Conservation (phyloP, 768 basidiomycete genomes). For the Chiua virens region DNA sequence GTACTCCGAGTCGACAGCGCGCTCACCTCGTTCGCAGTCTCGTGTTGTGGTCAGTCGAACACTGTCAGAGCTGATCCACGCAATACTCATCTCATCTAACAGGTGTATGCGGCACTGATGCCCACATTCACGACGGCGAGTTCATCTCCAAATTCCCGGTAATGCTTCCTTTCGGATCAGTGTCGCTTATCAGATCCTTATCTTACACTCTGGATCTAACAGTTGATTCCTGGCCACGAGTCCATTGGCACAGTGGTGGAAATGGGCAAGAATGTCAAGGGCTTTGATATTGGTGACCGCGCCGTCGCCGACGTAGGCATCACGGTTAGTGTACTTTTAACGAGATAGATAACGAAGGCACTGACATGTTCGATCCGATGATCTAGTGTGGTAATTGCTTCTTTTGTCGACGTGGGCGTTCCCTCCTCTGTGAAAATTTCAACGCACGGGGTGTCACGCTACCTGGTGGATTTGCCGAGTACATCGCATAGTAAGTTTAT, state of each 20-base stretch:
- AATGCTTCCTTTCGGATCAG: slow-evolving; percentile 14
- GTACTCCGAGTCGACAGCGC: not conserved
- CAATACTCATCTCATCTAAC: slow-evolving; percentile 3
- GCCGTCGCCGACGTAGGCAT: slow-evolving; percentile 81
- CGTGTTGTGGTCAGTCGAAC: slow-evolving; percentile 40
- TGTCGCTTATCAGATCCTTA: slow-evolving; percentile 19
- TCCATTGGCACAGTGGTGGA: slow-evolving; percentile 71
- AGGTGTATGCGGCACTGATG: slow-evolving; percentile 64
- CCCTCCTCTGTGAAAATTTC: slow-evolving; percentile 84
- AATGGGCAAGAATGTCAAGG: slow-evolving; percentile 78
- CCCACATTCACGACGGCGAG: slow-evolving; percentile 64
- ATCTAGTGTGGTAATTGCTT: slow-evolving; percentile 79
- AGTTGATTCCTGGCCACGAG: slow-evolving; percentile 77
- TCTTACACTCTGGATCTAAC: slow-evolving; percentile 2
- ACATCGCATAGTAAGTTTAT: slow-evolving; percentile 70
- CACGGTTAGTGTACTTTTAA: slow-evolving; percentile 46
- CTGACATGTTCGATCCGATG: slow-evolving; percentile 1
- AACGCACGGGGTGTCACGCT: slow-evolving; percentile 74
- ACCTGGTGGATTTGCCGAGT: slow-evolving; percentile 89
- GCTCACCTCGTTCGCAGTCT: slow-evolving; percentile 31
- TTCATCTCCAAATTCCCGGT: slow-evolving; percentile 64
- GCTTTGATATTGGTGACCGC: slow-evolving; percentile 75
- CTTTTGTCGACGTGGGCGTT: slow-evolving; percentile 83
- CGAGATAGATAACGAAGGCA: not conserved
- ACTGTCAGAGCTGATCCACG: not conserved